A percentile compares a stretch with the other conserved stretches of the same genome.
Conservation (phyloP, 148 eudicot genomes). For the Silene latifolia region DNA sequence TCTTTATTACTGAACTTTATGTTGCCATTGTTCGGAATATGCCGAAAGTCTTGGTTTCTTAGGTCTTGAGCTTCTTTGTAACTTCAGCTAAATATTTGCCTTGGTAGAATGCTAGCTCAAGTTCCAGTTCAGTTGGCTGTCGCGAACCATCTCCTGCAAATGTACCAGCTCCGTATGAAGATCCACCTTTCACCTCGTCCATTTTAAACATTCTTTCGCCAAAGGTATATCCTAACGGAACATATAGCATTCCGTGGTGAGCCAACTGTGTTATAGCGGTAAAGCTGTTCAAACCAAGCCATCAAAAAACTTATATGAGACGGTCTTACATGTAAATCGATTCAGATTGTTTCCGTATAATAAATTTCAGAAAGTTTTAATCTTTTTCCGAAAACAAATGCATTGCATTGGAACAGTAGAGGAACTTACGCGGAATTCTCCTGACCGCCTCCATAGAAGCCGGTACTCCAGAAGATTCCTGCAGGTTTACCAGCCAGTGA, state of each 20-base stretch:
- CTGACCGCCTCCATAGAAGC: conserved; percentile 74
- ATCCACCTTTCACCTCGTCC: conserved; percentile 61
- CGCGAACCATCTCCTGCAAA: conserved; percentile 71
- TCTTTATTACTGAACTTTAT: too few relatives aligned
- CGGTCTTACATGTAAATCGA: too few relatives aligned
- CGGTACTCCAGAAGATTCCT: conserved; percentile 77
- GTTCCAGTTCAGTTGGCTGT: conserved; percentile 54
- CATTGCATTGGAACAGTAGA: background rate
- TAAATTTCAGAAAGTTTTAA: too few relatives aligned
- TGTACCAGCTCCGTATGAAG: conserved; percentile 67
- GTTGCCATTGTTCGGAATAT: too few relatives aligned
- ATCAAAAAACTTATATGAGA: background rate
- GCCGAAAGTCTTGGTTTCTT: background rate
- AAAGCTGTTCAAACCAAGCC: conserved; percentile 33
- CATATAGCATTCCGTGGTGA: conserved; percentile 70
- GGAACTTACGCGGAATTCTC: conserved; percentile 61
- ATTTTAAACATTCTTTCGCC: conserved; percentile 64
- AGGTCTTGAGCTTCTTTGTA: conserved; percentile 46
- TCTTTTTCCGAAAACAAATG: too few relatives aligned
- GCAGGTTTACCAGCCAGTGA: conserved; percentile 76
- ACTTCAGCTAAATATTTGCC: conserved; percentile 63
- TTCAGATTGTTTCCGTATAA: too few relatives aligned
- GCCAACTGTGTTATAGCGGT: conserved; percentile 59
- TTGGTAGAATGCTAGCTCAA: conserved; percentile 60
- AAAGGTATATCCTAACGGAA: conserved; percentile 62